These are phyloP conservation scores for Penicillium sp. DNA, from an alignment of 2,329 filamentous ascomycete genomes.

Conservation along the genomic window DNA sequence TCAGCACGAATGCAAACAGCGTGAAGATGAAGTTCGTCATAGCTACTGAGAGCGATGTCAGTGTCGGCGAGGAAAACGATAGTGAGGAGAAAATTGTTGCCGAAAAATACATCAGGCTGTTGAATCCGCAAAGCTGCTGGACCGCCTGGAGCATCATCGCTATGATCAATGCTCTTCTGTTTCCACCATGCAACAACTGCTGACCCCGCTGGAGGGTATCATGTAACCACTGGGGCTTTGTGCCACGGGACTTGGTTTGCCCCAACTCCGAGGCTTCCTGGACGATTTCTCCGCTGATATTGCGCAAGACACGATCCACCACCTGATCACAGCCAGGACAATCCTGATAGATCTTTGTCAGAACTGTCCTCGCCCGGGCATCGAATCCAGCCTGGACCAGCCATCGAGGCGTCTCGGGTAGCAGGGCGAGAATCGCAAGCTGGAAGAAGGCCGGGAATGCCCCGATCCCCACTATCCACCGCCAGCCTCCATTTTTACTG, in stretches of 20 bases:
- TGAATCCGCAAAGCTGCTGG: slow-evolving; percentile 88
- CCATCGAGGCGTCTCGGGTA: slow-evolving; percentile 90
- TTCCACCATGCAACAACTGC: slow-evolving; percentile 45
- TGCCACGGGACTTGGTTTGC: slow-evolving; percentile 18
- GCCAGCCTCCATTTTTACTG: slow-evolving; percentile 66
- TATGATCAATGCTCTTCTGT: slow-evolving; percentile 71
- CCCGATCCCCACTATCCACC: slow-evolving; percentile 88
- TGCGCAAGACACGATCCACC: slow-evolving; percentile 61
- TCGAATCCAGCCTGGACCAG: slow-evolving; percentile 67
- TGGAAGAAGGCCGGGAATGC: slow-evolving; percentile 74
- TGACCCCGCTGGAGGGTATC: slow-evolving; percentile 27
- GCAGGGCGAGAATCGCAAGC: slow-evolving; percentile 62
- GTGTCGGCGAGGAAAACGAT: slow-evolving; percentile 73
- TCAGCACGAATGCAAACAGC: slow-evolving; percentile 68
- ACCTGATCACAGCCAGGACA: slow-evolving; percentile 45
- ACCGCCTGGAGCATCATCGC: slow-evolving; percentile 82
- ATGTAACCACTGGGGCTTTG: slow-evolving; percentile 25
- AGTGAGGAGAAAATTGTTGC: slow-evolving; percentile 77
- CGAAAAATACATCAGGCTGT: slow-evolving; percentile 90
- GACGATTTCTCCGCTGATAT: slow-evolving; percentile 72
- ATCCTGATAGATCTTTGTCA: slow-evolving; percentile 62
- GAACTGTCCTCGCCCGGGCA: slow-evolving; percentile 61
- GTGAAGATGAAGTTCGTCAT: slow-evolving; percentile 81
- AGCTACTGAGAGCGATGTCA: slow-evolving; percentile 76
- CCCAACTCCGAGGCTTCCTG: slow-evolving; percentile 58